Conservation (phyloP, 2,329 filamentous ascomycete species). For the Verticillium zaregamsianum region DNA sequence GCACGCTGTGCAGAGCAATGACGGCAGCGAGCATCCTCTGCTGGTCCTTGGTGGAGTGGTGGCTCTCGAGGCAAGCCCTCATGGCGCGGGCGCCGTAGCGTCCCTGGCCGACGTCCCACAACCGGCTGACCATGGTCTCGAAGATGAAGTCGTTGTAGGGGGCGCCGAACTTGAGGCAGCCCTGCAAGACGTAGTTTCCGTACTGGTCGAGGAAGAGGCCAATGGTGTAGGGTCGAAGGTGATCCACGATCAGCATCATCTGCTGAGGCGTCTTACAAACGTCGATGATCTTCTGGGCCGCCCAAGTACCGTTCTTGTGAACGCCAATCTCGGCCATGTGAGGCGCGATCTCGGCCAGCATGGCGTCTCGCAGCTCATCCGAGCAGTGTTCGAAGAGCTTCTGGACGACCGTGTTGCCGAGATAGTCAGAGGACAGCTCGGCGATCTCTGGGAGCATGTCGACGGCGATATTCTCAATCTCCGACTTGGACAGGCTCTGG, state of each 20-base stretch:
- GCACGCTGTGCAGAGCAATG: slow-evolving; percentile 94
- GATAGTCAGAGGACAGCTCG: slow-evolving; percentile 90
- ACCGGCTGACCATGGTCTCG: slow-evolving; percentile 88
- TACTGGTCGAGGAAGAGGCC: slow-evolving; percentile 96
- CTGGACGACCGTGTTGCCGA: slow-evolving; percentile 98
- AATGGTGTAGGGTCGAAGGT: slow-evolving; percentile 80
- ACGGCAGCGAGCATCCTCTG: slow-evolving; percentile 91
- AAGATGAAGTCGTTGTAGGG: slow-evolving; percentile 97
- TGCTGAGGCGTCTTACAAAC: slow-evolving; percentile 82
- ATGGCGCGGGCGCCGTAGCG: slow-evolving; percentile 93
- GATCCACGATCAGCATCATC: slow-evolving; percentile 79
- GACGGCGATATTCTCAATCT: slow-evolving; percentile 88
- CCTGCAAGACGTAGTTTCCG: slow-evolving; percentile 96
- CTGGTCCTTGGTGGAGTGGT: slow-evolving; percentile 91
- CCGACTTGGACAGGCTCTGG: slow-evolving; percentile 75
- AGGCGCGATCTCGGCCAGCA: slow-evolving; percentile 83
- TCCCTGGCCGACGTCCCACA: slow-evolving; percentile 92
- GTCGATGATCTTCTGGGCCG: slow-evolving; percentile 98
- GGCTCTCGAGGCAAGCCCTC: slow-evolving; percentile 94
- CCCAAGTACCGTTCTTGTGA: slow-evolving; percentile 99
- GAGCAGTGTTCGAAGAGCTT: slow-evolving; percentile 97
- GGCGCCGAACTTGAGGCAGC: slow-evolving; percentile 85
- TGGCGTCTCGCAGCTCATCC: slow-evolving; percentile 82
- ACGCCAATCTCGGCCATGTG: slow-evolving; percentile 95
- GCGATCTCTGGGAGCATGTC: slow-evolving; percentile 97